Conservation (phyloP, 371 early-diverging fungal species). For the Gilbertella persicaria region DNA sequence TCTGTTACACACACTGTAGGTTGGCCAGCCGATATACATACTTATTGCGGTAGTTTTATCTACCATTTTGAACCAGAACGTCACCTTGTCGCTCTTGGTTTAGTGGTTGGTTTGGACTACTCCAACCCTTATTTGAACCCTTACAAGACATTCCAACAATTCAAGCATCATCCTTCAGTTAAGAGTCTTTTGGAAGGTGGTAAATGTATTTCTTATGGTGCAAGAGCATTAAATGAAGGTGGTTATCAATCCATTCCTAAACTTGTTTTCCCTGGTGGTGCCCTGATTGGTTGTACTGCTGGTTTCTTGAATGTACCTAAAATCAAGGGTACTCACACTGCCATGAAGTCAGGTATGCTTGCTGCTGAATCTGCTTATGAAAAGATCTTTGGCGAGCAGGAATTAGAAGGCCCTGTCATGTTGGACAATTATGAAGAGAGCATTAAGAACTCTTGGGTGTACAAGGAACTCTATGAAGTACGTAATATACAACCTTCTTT, state of each 20-base stretch:
- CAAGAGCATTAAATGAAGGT: slow-evolving; percentile 96
- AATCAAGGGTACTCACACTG: slow-evolving; percentile 98
- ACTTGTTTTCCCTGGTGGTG: slow-evolving; percentile 94
- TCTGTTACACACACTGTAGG: slow-evolving; percentile 89
- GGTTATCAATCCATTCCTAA: slow-evolving; percentile 94
- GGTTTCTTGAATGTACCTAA: slow-evolving; percentile 97
- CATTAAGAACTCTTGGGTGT: slow-evolving; percentile 90
- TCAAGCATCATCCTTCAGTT: slow-evolving; percentile 92
- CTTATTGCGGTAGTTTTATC: slow-evolving; percentile 95
- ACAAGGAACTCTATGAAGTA: slow-evolving; percentile 88
- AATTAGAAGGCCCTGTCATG: slow-evolving; percentile 38
- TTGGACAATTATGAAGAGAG: slow-evolving; percentile 79
- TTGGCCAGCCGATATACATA: slow-evolving; percentile 88
- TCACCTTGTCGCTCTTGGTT: slow-evolving; percentile 86
- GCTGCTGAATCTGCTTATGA: slow-evolving; percentile 87
- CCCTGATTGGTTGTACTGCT: slow-evolving; percentile 95
- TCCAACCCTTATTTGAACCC: slow-evolving; percentile 93
- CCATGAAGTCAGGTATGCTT: slow-evolving; percentile 96
- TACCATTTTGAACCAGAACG: slow-evolving; percentile 88
- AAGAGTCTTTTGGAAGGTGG: slow-evolving; percentile 87
- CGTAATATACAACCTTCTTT: slow-evolving; percentile 95
- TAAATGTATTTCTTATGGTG: slow-evolving; percentile 92
- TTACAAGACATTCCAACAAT: slow-evolving; percentile 95
- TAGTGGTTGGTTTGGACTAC: slow-evolving; percentile 94
- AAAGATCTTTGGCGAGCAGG: slow-evolving; percentile 53